Conservation (phyloP, 2,329 filamentous ascomycete species). For the Colletotrichum sp. region DNA sequence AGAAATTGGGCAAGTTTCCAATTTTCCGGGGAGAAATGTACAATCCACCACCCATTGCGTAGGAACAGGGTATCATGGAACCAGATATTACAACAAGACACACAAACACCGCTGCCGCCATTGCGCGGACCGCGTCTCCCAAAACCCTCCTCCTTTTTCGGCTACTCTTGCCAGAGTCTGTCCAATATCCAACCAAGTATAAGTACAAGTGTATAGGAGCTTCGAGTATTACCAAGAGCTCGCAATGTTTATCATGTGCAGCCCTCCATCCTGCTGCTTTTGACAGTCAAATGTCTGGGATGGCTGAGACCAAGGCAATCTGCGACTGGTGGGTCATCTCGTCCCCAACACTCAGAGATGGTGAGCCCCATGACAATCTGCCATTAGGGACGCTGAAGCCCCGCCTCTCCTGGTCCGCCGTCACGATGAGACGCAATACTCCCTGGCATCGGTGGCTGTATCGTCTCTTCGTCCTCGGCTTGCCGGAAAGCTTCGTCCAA, state of each 20-base stretch:
- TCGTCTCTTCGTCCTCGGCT: background rate
- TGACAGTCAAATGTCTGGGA: background rate
- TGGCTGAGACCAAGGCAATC: background rate
- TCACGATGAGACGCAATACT: background rate
- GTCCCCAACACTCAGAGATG: background rate
- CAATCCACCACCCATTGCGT: constrained; percentile 2
- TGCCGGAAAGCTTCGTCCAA: background rate
- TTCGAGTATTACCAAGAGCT: background rate
- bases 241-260: background rate
- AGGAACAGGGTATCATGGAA: constrained; percentile 16
- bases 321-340: background rate
- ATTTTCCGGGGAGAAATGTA: background rate
- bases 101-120: background rate
- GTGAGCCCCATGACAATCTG: background rate
- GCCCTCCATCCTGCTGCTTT: background rate
- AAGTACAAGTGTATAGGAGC: background rate
- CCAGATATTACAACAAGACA: background rate
- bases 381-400: background rate
- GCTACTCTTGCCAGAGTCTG: background rate
- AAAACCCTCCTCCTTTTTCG: background rate
- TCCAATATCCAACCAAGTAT: constrained; percentile 5
- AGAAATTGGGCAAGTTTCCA: background rate
- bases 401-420: background rate
- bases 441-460: background rate
- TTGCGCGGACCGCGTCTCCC: background rate